Conservation (phyloP, 1,284 basidiomycete species). For the Cryptococcus jaspeensis region DNA sequence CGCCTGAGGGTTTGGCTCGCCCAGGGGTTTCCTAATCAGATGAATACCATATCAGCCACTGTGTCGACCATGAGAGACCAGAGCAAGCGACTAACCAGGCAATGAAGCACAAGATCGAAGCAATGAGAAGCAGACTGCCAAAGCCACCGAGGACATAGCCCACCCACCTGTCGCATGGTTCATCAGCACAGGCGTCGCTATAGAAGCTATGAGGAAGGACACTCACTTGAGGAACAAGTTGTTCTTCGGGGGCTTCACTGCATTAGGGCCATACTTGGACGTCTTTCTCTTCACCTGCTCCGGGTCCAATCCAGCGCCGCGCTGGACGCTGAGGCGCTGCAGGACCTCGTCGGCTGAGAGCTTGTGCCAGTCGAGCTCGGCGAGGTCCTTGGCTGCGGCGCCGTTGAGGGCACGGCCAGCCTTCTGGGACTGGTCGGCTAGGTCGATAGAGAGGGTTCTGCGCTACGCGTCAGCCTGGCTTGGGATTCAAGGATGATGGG, state of each 20-base stretch:
- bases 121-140: conserved; percentile 60
- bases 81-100: conserved; percentile 45
- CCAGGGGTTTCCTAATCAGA: conserved; percentile 52
- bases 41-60: not conserved
- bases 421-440: conserved; percentile 24
- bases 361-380: conserved; percentile 59
- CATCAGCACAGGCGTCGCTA: not conserved
- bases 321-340: conserved; percentile 56
- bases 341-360: conserved; percentile 56
- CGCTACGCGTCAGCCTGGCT: not conserved
- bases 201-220: not conserved
- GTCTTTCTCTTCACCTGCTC: conserved; percentile 57
- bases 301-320: conserved; percentile 56
- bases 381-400: conserved; percentile 33
- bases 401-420: conserved; percentile 20
- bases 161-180: conserved; percentile 37
- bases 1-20: conserved; percentile 51
- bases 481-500: too few relatives aligned
- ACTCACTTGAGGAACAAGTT: conserved; percentile 47
- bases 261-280: conserved; percentile 50
- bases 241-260: conserved; percentile 49
- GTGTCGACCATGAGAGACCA: not conserved
- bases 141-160: conserved; percentile 57
- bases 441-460: conserved; percentile 47
- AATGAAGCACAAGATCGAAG: conserved; percentile 54